Evolutionary conservation across 192 early-diverging fungal genomes (phyloP).

Genomic region (Coemansia sp.): DNA sequence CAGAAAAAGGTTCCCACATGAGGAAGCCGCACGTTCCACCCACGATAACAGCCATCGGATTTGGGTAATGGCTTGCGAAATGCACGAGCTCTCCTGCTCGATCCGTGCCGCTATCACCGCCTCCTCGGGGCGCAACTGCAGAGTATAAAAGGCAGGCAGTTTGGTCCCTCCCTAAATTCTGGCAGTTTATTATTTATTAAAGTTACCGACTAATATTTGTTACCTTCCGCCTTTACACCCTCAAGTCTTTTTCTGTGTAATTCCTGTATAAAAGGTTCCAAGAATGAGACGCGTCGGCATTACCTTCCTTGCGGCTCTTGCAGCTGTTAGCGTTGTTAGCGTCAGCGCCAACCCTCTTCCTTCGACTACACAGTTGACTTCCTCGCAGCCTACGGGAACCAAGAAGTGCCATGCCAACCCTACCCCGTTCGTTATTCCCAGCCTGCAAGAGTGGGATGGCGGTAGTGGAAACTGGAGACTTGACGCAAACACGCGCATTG

Average conservation of each 20-base stretch:
- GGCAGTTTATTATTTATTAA: neutral
- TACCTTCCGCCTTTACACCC: no score
- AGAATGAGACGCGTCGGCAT: constrained; percentile 31
- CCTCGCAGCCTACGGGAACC: constrained; percentile 3
- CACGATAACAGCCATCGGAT: no score
- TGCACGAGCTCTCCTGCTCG: neutral
- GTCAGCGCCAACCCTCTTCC: constrained; percentile 34
- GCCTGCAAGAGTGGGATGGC: constrained; percentile 44
- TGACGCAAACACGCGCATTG: constrained; percentile 30
- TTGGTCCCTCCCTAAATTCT: neutral
- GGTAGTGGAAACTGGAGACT: constrained; percentile 39
- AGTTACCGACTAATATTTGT: neutral
- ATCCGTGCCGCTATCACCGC: neutral
- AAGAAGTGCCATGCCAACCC: constrained; percentile 21
- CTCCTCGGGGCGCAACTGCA: neutral
- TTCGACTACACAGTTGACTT: constrained; percentile 2
- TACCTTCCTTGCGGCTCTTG: constrained; percentile 33
- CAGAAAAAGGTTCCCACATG: constrained; percentile 1
- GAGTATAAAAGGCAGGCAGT: neutral
- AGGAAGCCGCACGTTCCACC: neutral
- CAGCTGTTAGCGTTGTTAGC: constrained; percentile 21
- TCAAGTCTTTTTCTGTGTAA: neutral
- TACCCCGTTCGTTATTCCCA: constrained; percentile 46
- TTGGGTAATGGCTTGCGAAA: no score
- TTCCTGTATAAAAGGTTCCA: neutral